Evolutionary conservation across 108 stramenopile genomes (phyloP).

Genomic region (Skeletonema costatum): DNA sequence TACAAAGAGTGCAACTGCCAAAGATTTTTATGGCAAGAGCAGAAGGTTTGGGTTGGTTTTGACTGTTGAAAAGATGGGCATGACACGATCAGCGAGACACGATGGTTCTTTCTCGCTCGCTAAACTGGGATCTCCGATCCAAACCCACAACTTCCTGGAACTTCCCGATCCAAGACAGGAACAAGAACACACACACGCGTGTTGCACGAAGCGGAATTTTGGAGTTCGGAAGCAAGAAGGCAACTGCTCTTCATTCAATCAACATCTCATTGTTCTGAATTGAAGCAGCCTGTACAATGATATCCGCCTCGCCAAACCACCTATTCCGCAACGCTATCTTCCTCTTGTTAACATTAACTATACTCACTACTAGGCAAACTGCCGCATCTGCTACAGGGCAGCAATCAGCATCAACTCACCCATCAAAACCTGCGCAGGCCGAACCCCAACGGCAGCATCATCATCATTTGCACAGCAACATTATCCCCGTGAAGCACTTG

Average conservation of each 20-base stretch:
- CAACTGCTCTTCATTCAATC: no score
- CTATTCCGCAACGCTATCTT: neutral
- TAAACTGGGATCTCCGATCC: no score
- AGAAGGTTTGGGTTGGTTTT: no score
- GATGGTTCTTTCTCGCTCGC: neutral
- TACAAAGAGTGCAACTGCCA: no score
- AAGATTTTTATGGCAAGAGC: no score
- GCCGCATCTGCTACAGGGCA: neutral
- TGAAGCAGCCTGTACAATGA: neutral
- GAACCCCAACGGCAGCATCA: neutral
- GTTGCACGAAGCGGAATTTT: no score
- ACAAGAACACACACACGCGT: no score
- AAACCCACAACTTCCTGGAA: neutral
- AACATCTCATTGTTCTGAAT: neutral
- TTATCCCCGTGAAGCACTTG: conserved; percentile 8
- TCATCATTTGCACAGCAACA: conserved; percentile 7
- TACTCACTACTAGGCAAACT: neutral
- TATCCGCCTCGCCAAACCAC: conserved; percentile 3
- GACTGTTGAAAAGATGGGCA: neutral
- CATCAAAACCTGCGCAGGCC: neutral
- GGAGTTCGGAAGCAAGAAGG: no score
- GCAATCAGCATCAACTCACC: conserved; percentile 1
- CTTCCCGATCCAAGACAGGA: neutral
- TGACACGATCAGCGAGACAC: neutral
- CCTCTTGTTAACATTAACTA: neutral